Conservation (phyloP, 1,284 basidiomycete species). For the Exobasidium rhododendri region DNA sequence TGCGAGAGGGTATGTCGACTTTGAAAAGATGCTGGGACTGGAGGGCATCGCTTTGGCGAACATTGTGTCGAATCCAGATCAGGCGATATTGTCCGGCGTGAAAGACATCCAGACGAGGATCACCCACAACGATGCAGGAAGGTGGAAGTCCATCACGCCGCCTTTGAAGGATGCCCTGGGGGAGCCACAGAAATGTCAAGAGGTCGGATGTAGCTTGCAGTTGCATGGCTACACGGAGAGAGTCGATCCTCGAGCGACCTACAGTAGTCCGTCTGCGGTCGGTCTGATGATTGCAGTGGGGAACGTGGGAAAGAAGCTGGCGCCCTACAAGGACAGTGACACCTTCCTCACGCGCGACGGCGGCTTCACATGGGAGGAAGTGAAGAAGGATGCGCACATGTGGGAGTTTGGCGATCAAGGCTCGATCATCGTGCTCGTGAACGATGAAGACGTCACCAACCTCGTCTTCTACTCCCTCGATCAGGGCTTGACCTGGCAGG, state of each 20-base stretch:
- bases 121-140: constrained; percentile 94
- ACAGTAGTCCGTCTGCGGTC: constrained; percentile 83
- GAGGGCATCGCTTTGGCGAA: constrained; percentile 95
- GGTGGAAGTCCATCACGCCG: constrained; percentile 78
- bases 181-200: constrained; percentile 69
- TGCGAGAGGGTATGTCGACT: constrained; percentile 82
- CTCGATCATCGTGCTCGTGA: constrained; percentile 84
- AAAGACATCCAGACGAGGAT: constrained; percentile 83
- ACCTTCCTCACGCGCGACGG: constrained; percentile 95
- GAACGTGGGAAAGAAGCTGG: constrained; percentile 84
- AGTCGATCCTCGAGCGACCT: constrained; percentile 81
- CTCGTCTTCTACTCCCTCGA: constrained; percentile 82
- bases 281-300: constrained; percentile 94
- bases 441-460: constrained; percentile 90
- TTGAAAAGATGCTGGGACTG: constrained; percentile 93
- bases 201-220: constrained; percentile 77
- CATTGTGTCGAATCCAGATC: constrained; percentile 75
- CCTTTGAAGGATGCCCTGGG: constrained; percentile 75
- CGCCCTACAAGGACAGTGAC: constrained; percentile 79
- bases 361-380: constrained; percentile 96
- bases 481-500: constrained; percentile 81
- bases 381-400: constrained; percentile 94
- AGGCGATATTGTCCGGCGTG: constrained; percentile 68
- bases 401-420: constrained; percentile 99
- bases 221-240: constrained; percentile 95